Conservation (phyloP, 2,329 filamentous ascomycete species). For the Colletotrichum tanaceti region DNA sequence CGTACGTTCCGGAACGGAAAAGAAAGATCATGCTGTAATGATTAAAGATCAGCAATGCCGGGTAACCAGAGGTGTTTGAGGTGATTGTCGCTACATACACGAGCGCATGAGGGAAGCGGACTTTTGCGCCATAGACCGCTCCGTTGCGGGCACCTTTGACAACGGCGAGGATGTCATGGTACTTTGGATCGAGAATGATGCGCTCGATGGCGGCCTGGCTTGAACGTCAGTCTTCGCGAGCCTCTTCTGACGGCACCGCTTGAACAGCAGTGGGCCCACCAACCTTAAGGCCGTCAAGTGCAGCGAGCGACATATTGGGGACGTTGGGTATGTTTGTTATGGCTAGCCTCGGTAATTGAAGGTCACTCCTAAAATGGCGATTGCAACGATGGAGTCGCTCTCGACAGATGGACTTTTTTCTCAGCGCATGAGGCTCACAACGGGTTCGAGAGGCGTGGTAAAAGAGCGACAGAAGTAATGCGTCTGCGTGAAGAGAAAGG, state of each 20-base stretch:
- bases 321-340: conserved; percentile 9
- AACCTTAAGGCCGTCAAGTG: conserved; percentile 40
- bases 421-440: conserved; percentile 27
- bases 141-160: conserved; percentile 97
- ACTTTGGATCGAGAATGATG: conserved; percentile 82
- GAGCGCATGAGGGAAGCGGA: conserved; percentile 96
- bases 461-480: conserved; percentile 11
- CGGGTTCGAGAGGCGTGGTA: neutral
- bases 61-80: neutral
- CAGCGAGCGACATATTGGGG: conserved; percentile 36
- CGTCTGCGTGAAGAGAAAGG: neutral
- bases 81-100: conserved; percentile 63
- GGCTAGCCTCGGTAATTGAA: conserved; percentile 38
- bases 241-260: too few relatives aligned
- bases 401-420: conserved; percentile 11
- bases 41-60: conserved; percentile 13
- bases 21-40: conserved; percentile 87
- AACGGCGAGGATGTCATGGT: conserved; percentile 86
- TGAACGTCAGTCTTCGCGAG: conserved; percentile 15
- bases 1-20: conserved; percentile 89
- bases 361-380: neutral
- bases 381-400: conserved; percentile 26
- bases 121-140: conserved; percentile 95
- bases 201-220: conserved; percentile 76
- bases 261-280: conserved; percentile 10